Evolutionary conservation across 352 stramenopile genomes (phyloP).

Genomic region (Phytophthora sansomeana): DNA sequence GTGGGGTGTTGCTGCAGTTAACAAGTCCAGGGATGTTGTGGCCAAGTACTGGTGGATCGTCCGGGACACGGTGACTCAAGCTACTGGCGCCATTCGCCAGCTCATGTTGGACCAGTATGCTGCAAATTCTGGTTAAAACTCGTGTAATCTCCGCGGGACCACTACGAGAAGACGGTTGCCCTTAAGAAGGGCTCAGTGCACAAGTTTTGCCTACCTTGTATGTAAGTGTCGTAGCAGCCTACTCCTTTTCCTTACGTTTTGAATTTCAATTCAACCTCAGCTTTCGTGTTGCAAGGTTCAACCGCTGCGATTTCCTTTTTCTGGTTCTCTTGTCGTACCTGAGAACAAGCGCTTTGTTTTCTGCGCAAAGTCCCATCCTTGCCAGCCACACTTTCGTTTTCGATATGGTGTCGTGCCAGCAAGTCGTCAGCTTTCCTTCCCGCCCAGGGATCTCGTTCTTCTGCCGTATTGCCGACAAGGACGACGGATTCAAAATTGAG

Average conservation of each 20-base stretch:
- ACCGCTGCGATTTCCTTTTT: no score
- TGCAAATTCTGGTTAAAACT: not conserved
- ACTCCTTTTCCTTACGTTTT: not conserved
- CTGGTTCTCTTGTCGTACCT: not conserved
- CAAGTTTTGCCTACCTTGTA: not conserved
- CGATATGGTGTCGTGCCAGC: conserved; percentile 2
- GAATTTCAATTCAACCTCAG: not conserved
- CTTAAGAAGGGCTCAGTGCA: not conserved
- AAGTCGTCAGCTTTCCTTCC: no score
- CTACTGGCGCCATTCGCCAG: conserved; percentile 3
- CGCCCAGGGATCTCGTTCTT: conserved; percentile 1
- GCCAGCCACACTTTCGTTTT: conserved; percentile 1
- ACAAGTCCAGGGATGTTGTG: not conserved
- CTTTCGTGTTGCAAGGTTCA: no score
- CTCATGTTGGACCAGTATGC: conserved; percentile 22
- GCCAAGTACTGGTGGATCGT: conserved; percentile 22
- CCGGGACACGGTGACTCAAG: conserved; percentile 5
- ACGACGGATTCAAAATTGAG: conserved; percentile 17
- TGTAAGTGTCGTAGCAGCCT: not conserved
- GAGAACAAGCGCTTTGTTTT: not conserved
- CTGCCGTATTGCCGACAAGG: conserved; percentile 8
- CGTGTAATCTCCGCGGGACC: not conserved
- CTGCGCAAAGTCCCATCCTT: conserved; percentile 1
- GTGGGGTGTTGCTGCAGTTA: conserved; percentile 1
- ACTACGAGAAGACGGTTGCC: not conserved